Conservation (phyloP, 345 rosid genomes). For the Brassica cretica region DNA sequence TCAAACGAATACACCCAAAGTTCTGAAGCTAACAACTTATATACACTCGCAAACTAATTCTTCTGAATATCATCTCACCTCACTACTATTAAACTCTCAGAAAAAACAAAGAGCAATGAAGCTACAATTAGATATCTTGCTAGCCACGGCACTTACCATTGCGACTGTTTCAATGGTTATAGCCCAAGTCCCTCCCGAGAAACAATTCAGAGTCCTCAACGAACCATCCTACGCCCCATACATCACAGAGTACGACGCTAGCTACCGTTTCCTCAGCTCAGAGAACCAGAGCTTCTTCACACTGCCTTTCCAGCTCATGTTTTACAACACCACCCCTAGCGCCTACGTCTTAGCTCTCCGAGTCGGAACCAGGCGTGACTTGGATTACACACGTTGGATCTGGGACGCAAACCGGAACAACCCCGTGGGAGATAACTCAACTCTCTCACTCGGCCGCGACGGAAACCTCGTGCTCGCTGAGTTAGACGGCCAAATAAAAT, state of each 20-base stretch:
- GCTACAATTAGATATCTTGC: neutral
- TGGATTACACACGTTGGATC: slow-evolving; percentile 46
- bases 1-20: neutral
- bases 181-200: slow-evolving; percentile 41
- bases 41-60: neutral
- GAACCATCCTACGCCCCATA: slow-evolving; percentile 31
- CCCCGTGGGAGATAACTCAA: slow-evolving; percentile 63
- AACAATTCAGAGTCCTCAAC: slow-evolving; percentile 37
- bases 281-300: slow-evolving; percentile 30
- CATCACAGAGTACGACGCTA: slow-evolving; percentile 39
- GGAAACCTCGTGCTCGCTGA: slow-evolving; percentile 65
- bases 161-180: slow-evolving; percentile 12
- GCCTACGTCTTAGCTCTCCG: slow-evolving; percentile 56
- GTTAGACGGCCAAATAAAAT: slow-evolving; percentile 54
- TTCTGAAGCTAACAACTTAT: neutral
- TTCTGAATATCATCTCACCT: neutral
- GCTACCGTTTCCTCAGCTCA: slow-evolving; percentile 29
- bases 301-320: slow-evolving; percentile 45
- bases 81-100: neutral
- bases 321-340: slow-evolving; percentile 59
- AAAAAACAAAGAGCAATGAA: neutral
- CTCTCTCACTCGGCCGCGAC: slow-evolving; percentile 44
- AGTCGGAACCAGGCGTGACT: slow-evolving; percentile 42
- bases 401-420: slow-evolving; percentile 73
- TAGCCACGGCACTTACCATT: slow-evolving; percentile 15